These are phyloP conservation scores for Hordeum vulgare DNA, from an alignment of 176 grass and related monocot species.

Conservation along the genomic window MorexV3_pseudomolecules_assembly NC_058522.1:555071605-555072104, in stretches of 20 bases:
- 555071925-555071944: constrained; percentile 19
- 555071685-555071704: constrained; percentile 15
- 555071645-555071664: constrained; percentile 47
- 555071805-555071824: constrained; percentile 89
- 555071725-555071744: constrained; percentile 98
- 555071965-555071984: constrained; percentile 99
- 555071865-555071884: constrained; percentile 12
- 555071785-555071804: constrained; percentile 99
- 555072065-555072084: constrained; percentile 79
- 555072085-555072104: constrained; percentile 99
- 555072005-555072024: constrained; percentile 99
- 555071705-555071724: constrained; percentile 9
- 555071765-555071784: constrained; percentile 95
- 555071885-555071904: neutral
- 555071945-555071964: constrained; percentile 15
- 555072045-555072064: constrained; percentile 96
- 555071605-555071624: constrained; percentile 93
- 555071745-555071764: constrained; percentile 99
- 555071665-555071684: constrained; percentile 23
- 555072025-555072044: constrained; percentile 97
- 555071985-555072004: constrained; percentile 99
- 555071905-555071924: neutral
- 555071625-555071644: constrained; percentile 98
- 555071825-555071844: constrained; percentile 89
- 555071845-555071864: constrained; percentile 94